These are phyloP conservation scores for Stachybotrys chlorohalonatus DNA, from an alignment of 2,329 filamentous ascomycete species.

Conservation along the genomic window DNA sequence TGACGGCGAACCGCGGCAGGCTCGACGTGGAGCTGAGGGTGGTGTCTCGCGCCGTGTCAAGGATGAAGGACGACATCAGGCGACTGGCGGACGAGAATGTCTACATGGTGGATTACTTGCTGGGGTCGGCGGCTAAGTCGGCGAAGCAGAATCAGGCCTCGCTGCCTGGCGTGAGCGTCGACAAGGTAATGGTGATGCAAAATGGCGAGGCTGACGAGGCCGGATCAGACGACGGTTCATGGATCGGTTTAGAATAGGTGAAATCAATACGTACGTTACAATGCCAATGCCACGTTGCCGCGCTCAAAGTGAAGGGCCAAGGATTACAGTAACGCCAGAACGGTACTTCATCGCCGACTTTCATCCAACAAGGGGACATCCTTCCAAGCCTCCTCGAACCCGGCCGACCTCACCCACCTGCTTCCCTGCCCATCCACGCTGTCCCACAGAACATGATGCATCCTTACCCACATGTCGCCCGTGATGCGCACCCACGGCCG, in stretches of 20 bases:
- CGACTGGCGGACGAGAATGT: constrained; percentile 79
- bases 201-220: constrained; percentile 19
- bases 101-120: constrained; percentile 79
- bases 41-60: constrained; percentile 69
- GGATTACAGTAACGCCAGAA: neutral
- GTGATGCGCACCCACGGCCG: constrained; percentile 43
- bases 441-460: constrained; percentile 55
- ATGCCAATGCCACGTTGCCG: neutral
- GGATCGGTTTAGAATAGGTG: constrained; percentile 39
- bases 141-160: constrained; percentile 11
- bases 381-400: constrained; percentile 59
- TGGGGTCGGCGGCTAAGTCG: constrained; percentile 35
- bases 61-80: constrained; percentile 75
- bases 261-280: constrained; percentile 6
- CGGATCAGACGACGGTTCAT: constrained; percentile 32
- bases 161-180: constrained; percentile 8
- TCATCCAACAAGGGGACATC: constrained; percentile 15
- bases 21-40: constrained; percentile 79
- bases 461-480: constrained; percentile 48
- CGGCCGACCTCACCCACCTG: constrained; percentile 53
- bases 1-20: constrained; percentile 71
- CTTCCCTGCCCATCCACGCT: constrained; percentile 42
- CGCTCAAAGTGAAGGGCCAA: neutral
- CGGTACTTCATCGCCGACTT: neutral
- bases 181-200: constrained; percentile 17